These are phyloP conservation scores for Phytophthora sojae DNA, from an alignment of 352 stramenopile species.

Conservation along the genomic window DNA sequence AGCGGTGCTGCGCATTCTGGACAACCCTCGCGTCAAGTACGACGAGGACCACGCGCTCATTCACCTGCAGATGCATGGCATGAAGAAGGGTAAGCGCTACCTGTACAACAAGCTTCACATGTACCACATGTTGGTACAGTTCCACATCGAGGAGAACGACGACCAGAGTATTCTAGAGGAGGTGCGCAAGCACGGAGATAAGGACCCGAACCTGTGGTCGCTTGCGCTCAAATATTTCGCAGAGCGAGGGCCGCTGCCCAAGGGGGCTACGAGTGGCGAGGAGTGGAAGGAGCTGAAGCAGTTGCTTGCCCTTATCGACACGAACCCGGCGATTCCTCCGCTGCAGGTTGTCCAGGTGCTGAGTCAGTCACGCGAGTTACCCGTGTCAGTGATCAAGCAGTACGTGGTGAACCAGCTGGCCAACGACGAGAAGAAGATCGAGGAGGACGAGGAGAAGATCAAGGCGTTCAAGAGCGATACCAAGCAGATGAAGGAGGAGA, in stretches of 20 bases:
- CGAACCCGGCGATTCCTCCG: slow-evolving; percentile 81
- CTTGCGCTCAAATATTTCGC: slow-evolving; percentile 92
- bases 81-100: slow-evolving; percentile 94
- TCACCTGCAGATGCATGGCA: slow-evolving; percentile 92
- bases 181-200: slow-evolving; percentile 90
- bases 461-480: slow-evolving; percentile 88
- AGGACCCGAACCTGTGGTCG: slow-evolving; percentile 92
- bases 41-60: slow-evolving; percentile 95
- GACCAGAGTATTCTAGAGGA: slow-evolving; percentile 90
- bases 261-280: slow-evolving; percentile 62
- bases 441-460: slow-evolving; percentile 89
- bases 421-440: slow-evolving; percentile 83
- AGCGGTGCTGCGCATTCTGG: slow-evolving; percentile 87
- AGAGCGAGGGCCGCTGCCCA: slow-evolving; percentile 77
- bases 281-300: slow-evolving; percentile 87
- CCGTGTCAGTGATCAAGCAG: slow-evolving; percentile 83
- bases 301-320: slow-evolving; percentile 80
- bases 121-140: slow-evolving; percentile 95
- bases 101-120: slow-evolving; percentile 95
- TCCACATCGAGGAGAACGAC: slow-evolving; percentile 94
- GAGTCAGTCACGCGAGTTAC: slow-evolving; percentile 82
- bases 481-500: slow-evolving; percentile 92
- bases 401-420: slow-evolving; percentile 89
- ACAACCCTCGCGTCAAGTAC: slow-evolving; percentile 91
- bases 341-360: slow-evolving; percentile 89